A percentile compares a stretch with the other conserved stretches of the same genome.
These are phyloP conservation scores for Phytophthora megakarya DNA, from an alignment of 352 stramenopile species.

Conservation along the genomic window DNA sequence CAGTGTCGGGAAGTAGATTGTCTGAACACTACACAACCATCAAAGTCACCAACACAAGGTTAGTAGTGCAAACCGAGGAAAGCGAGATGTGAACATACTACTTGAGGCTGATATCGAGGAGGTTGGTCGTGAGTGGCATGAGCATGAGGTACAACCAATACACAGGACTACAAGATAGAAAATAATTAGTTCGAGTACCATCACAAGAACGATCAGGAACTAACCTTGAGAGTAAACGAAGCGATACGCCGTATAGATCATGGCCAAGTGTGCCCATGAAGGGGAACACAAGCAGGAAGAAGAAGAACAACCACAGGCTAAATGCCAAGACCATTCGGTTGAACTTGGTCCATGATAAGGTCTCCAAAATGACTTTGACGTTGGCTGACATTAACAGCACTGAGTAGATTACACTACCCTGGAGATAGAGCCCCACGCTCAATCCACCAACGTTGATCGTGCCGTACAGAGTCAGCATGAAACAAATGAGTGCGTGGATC, in stretches of 20 bases:
- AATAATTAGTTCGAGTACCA: not conserved
- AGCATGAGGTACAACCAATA: constrained; percentile 77
- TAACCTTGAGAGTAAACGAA: constrained; percentile 59
- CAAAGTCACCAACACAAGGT: not conserved
- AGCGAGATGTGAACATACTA: constrained; percentile 49
- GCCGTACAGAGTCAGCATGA: constrained; percentile 56
- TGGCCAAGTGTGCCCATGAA: constrained; percentile 50
- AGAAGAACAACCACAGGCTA: constrained; percentile 65
- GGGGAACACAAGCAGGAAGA: constrained; percentile 68
- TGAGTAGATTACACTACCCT: constrained; percentile 74
- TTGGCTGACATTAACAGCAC: constrained; percentile 79
- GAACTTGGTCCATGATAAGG: constrained; percentile 78
- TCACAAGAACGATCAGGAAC: not conserved
- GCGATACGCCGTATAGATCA: constrained; percentile 62
- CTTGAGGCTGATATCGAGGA: constrained; percentile 64
- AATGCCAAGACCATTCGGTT: constrained; percentile 61
- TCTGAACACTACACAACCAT: constrained; percentile 41
- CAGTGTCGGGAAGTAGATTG: constrained; percentile 71
- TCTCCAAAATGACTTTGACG: constrained; percentile 76
- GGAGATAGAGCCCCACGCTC: constrained; percentile 55
- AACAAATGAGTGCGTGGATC: constrained; percentile 66
- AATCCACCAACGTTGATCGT: constrained; percentile 42
- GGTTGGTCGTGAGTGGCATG: constrained; percentile 63
- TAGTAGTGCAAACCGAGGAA: constrained; percentile 2
- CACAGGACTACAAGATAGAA: constrained; percentile 38